phyloP scores from a whole-genome alignment of 2,329 filamentous ascomycete genomes.

The Fusarium anthophilum region DNA sequence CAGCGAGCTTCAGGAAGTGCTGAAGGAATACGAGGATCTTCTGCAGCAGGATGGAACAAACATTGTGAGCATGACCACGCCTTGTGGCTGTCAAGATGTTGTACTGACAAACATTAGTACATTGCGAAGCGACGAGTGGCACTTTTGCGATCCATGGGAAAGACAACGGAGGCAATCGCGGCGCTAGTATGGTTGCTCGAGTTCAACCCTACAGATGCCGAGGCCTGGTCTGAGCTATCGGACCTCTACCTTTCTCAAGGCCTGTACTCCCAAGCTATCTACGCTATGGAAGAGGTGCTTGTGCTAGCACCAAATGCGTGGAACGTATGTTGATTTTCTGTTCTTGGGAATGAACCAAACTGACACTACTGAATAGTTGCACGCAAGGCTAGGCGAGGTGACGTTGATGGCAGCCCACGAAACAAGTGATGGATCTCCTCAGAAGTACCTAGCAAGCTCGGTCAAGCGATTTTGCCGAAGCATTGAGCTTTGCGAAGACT shows the following conservation, averaged over 20 bases:
- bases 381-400: constrained; percentile 87
- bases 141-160: constrained; percentile 78
- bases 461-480: constrained; percentile 88
- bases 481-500: constrained; percentile 92
- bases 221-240: constrained; percentile 91
- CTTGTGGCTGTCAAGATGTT: neutral
- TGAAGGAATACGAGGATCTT: constrained; percentile 81
- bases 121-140: constrained; percentile 87
- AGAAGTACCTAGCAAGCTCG: constrained; percentile 73
- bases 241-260: constrained; percentile 86
- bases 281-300: constrained; percentile 89
- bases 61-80: constrained; percentile 65
- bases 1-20: constrained; percentile 71
- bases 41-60: constrained; percentile 80
- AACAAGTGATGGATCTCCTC: constrained; percentile 51
- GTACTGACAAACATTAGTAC: constrained; percentile 62
- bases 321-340: constrained; percentile 73
- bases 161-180: constrained; percentile 75
- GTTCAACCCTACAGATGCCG: constrained; percentile 86
- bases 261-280: constrained; percentile 83
- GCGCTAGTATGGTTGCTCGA: constrained; percentile 81
- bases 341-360: constrained; percentile 1
- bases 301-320: constrained; percentile 90
- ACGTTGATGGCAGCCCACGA: constrained; percentile 73
- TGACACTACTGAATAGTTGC: constrained; percentile 67